These are phyloP conservation scores for Aleurites moluccanus DNA, from an alignment of 441 rosid genomes.

Conservation along the genomic window DNA sequence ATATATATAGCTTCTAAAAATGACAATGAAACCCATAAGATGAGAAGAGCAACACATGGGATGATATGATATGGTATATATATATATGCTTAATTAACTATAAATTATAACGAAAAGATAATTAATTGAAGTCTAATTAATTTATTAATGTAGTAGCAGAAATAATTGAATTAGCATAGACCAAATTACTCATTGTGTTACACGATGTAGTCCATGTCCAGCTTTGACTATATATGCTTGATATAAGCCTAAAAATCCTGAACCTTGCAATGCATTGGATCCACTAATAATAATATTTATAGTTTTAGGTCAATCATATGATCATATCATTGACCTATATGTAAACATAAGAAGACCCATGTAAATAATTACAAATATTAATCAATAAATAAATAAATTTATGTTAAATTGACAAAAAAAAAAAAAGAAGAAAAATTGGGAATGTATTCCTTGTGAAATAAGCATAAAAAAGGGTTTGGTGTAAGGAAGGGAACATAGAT, in stretches of 20 bases:
- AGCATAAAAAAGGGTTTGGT: constrained; percentile 37
- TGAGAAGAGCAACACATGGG: background rate
- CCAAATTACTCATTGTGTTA: constrained; percentile 11
- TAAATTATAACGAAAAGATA: no score
- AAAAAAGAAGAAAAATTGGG: background rate
- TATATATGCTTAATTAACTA: no score
- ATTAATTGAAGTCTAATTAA: background rate
- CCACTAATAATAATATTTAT: constrained; percentile 9
- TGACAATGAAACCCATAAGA: background rate
- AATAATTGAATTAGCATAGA: constrained; percentile 11
- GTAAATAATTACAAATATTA: background rate
- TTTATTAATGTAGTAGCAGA: background rate
- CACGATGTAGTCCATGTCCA: constrained; percentile 16
- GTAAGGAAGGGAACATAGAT: constrained; percentile 44
- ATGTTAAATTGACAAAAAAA: background rate
- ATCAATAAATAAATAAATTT: constrained; percentile 6
- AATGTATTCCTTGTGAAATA: constrained; percentile 40
- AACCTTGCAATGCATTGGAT: constrained; percentile 26
- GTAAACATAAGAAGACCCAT: background rate
- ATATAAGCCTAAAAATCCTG: constrained; percentile 20
- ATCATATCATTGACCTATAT: constrained; percentile 46
- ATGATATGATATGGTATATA: no score
- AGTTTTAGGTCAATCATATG: constrained; percentile 38
- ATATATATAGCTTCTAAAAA: no score
- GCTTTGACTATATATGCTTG: constrained; percentile 30